Conservation (phyloP, 2,329 filamentous ascomycete genomes). For the Xylariaceae sp. region DNA sequence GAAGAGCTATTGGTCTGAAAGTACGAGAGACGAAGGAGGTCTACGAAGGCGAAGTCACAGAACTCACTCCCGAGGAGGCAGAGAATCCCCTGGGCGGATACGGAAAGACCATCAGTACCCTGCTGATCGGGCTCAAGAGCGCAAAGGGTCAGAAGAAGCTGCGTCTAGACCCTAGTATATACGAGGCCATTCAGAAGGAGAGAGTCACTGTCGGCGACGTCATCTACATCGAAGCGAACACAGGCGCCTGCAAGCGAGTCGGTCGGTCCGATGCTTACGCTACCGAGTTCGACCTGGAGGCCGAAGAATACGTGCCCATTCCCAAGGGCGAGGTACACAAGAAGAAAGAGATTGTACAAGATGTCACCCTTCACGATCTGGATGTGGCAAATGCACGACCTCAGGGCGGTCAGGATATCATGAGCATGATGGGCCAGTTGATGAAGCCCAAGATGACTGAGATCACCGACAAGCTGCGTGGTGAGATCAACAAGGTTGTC, state of each 20-base stretch:
- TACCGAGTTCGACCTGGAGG: conserved; percentile 97
- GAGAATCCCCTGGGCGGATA: conserved; percentile 97
- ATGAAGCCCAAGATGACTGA: conserved; percentile 99
- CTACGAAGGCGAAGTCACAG: conserved; percentile 97
- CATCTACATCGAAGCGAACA: conserved; percentile 99
- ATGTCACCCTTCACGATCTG: conserved; percentile 93
- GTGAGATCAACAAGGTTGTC: conserved; percentile 98
- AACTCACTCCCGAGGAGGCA: conserved; percentile 94
- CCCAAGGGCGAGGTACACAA: conserved; percentile 99
- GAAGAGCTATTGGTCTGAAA: conserved; percentile 90
- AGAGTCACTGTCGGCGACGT: conserved; percentile 93
- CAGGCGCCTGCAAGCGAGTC: conserved; percentile 94
- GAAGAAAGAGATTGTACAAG: conserved; percentile 99
- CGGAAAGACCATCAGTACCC: conserved; percentile 93
- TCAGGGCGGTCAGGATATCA: conserved; percentile 96
- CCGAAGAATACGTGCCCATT: conserved; percentile 97
- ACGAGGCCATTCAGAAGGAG: conserved; percentile 99
- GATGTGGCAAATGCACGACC: conserved; percentile 94
- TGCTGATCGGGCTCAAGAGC: conserved; percentile 91
- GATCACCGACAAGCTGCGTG: conserved; percentile 93
- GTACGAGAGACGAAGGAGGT: conserved; percentile 99
- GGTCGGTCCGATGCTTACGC: conserved; percentile 95
- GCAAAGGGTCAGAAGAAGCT: conserved; percentile 97
- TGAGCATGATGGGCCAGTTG: conserved; percentile 99
- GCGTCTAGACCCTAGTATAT: conserved; percentile 93